Evolutionary conservation across 169 alveolate species (phyloP).

Genomic region (Plasmodium adleri): DNA sequence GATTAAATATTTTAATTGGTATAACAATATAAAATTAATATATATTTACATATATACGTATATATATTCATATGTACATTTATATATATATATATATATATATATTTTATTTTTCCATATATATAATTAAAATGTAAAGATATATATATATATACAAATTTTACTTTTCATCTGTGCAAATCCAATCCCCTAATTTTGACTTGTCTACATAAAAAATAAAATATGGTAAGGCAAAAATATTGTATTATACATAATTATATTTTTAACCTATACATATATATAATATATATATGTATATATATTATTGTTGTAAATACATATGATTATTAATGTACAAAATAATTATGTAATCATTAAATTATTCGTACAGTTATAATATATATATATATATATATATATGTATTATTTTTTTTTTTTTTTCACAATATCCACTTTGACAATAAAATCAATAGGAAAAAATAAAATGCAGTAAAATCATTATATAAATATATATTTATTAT

Average conservation of each 20-base stretch:
- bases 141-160: background rate
- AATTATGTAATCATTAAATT: background rate
- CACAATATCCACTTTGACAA: too few species aligned
- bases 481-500: too few species aligned
- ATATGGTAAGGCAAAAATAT: background rate
- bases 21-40: background rate
- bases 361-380: background rate
- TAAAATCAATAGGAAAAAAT: too few species aligned
- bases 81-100: background rate
- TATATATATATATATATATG: background rate
- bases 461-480: too few species aligned
- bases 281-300: background rate
- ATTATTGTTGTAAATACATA: background rate
- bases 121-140: background rate
- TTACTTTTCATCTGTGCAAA: slow-evolving; percentile 74
- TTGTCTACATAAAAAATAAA: slow-evolving; percentile 20
- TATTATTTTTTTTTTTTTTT: too few species aligned
- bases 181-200: slow-evolving; percentile 56
- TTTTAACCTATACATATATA: background rate
- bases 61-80: slow-evolving; percentile 3
- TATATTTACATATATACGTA: slow-evolving; percentile 6
- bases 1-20: slow-evolving; percentile 8
- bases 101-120: background rate
- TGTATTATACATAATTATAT: background rate
- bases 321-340: background rate